Evolutionary conservation across 2,329 filamentous ascomycete species (phyloP), one percentile per base, ranked within the genome.

Genomic region (Endothia cerciana): DNA sequence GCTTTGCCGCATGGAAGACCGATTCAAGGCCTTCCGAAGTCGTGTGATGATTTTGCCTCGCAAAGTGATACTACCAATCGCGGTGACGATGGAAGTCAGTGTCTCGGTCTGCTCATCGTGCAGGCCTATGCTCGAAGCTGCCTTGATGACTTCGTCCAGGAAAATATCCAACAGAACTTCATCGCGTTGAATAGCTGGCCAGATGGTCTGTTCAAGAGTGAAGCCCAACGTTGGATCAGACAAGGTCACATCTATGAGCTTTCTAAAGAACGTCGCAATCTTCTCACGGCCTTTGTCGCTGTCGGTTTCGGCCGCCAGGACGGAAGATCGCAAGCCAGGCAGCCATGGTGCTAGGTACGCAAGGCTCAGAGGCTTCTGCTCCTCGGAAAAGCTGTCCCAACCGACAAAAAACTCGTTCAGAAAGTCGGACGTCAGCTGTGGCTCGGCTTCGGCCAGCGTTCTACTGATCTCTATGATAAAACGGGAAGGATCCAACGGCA

Each of bases 291-390:
- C 87, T 72, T 89, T 90, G 69, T 91, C 89, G 60, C 87, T 84
- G 71, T 91, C 89, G 1, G 77, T 45, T 63, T 91, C 89, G 36
- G 81, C 81, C 4, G 84, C 80, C 22, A 91, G 77, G 3, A 91
- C 80, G 63, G 83, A 83, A 2, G 83, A 86, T 58, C 88, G 84
- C 41, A 91, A 76, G 15, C 87, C 84, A 6, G 85, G 81, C 45
- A 91, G 78, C 89, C 89, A 91, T 1, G 89, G 89, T 6, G 88
- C 86, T 85, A 91, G 89, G 72, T 91, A 91, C 6, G 87, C 85
- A 38, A 91, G 79, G 70, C 87, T 89, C 30, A 91, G 73, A 0
- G 88, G 86, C 70, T 89, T 87, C 72, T 91, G 89, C 64, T 89
- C 85, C 41, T 89, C 85, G 1, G 86, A 83, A 70, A 90, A 88